phyloP scores from a whole-genome alignment of 2,329 filamentous ascomycete species.

The Beauveria brongniartii region DNA sequence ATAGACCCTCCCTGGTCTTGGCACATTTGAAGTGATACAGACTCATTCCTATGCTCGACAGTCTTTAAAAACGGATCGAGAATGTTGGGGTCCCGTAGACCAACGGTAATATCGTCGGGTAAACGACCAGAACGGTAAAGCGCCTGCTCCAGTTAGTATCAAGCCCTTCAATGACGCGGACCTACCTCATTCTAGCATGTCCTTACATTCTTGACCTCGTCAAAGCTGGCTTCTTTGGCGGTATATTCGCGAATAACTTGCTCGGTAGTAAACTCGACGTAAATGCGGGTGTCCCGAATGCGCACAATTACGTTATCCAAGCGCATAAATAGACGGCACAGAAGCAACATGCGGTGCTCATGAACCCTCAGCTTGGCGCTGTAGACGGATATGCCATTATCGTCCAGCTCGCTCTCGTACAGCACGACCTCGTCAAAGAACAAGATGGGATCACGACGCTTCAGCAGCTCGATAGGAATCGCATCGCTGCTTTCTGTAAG shows the following conservation, averaged over 20 bases:
- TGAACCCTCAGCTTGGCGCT: constrained; percentile 91
- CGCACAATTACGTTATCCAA: constrained; percentile 84
- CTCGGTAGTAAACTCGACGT: constrained; percentile 75
- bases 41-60: constrained; percentile 60
- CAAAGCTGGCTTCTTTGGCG: constrained; percentile 75
- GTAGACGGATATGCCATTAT: constrained; percentile 88
- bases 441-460: constrained; percentile 82
- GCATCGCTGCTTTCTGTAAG: constrained; percentile 28
- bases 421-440: constrained; percentile 96
- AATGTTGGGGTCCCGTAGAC: constrained; percentile 72
- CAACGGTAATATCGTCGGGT: constrained; percentile 66
- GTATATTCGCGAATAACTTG: constrained; percentile 85
- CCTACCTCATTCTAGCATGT: background rate
- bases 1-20: background rate
- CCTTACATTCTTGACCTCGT: constrained; percentile 62
- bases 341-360: constrained; percentile 75
- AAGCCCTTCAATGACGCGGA: no score
- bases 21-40: background rate
- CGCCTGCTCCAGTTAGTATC: constrained; percentile 26
- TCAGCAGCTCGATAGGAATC: constrained; percentile 81
- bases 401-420: constrained; percentile 95
- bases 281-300: constrained; percentile 83
- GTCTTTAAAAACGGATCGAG: constrained; percentile 62
- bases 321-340: constrained; percentile 84
- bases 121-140: constrained; percentile 40